Percentiles rank a stretch among this genome's conserved stretches.
phyloP scores from a whole-genome alignment of 768 basidiomycete genomes.

The Coprinopsis marcescibilis region DNA sequence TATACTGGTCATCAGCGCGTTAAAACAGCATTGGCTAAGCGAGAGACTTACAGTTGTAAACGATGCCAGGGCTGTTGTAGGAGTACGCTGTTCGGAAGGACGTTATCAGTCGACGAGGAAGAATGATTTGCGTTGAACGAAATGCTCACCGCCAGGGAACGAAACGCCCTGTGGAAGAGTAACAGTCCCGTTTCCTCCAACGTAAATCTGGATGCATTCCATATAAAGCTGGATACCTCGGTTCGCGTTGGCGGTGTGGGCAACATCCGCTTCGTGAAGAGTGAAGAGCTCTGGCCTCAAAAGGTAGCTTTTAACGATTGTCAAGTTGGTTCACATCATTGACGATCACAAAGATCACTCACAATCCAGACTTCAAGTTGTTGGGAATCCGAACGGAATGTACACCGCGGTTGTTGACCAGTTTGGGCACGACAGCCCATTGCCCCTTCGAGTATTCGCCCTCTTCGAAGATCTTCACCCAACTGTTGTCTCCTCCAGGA shows the following conservation, averaged over 20 bases:
- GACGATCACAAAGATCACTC: background rate
- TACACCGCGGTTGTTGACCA: conserved; percentile 25
- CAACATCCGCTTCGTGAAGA: conserved; percentile 28
- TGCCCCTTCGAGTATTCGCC: conserved; percentile 19
- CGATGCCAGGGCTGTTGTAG: conserved; percentile 9
- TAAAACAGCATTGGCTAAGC: background rate
- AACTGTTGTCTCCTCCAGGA: conserved; percentile 19
- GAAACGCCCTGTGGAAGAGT: conserved; percentile 23
- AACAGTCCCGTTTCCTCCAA: conserved; percentile 20
- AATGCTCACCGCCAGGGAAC: conserved; percentile 23
- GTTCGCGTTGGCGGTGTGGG: conserved; percentile 23
- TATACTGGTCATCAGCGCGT: conserved; percentile 2
- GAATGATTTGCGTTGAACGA: background rate
- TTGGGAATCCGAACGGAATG: conserved; percentile 25
- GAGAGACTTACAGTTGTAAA: conserved; percentile 8
- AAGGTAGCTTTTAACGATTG: conserved; percentile 12
- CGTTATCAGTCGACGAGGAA: no score
- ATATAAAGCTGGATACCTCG: conserved; percentile 48
- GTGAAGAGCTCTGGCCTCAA: conserved; percentile 28
- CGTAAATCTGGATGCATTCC: conserved; percentile 39
- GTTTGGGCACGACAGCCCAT: conserved; percentile 28
- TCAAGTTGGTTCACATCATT: background rate
- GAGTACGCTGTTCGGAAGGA: conserved; percentile 8
- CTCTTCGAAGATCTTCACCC: conserved; percentile 30
- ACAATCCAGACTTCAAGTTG: conserved; percentile 9